These are phyloP conservation scores for Neofusicoccum cordaticola DNA, from an alignment of 2,329 filamentous ascomycete genomes.

Conservation along the genomic window DNA sequence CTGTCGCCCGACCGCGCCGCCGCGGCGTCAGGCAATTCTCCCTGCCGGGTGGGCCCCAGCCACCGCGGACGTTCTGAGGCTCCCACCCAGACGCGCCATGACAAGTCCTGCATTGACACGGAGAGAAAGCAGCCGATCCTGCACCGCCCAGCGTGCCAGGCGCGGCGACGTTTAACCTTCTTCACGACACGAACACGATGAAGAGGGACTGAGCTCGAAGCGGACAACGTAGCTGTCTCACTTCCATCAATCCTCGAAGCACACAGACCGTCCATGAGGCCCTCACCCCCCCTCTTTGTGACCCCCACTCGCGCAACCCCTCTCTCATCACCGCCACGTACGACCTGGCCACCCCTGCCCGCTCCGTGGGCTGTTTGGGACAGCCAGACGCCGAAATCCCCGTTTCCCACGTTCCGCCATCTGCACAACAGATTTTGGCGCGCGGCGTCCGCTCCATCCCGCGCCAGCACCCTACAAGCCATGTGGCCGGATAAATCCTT, in stretches of 20 bases:
- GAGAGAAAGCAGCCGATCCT: neutral
- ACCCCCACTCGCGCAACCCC: neutral
- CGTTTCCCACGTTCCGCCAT: constrained; percentile 3
- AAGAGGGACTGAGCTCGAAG: neutral
- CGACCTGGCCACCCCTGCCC: neutral
- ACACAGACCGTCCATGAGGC: neutral
- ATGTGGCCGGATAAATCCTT: neutral
- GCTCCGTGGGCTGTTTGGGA: neutral
- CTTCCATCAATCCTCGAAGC: neutral
- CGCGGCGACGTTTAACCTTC: constrained; percentile 1
- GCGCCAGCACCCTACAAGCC: neutral
- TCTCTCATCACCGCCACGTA: neutral
- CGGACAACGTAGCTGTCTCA: neutral
- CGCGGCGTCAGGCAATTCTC: neutral
- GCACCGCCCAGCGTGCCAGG: neutral
- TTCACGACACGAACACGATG: neutral
- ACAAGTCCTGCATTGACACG: neutral
- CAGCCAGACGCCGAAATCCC: neutral
- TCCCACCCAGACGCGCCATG: neutral
- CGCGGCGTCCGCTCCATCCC: neutral
- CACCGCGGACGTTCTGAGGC: neutral
- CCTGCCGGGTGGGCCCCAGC: neutral
- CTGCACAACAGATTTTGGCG: neutral
- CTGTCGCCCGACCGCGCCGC: neutral
- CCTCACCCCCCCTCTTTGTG: neutral